These are phyloP conservation scores for Dactylellina cionopaga DNA, from an alignment of 2,329 filamentous ascomycete species.

Conservation along the genomic window DNA sequence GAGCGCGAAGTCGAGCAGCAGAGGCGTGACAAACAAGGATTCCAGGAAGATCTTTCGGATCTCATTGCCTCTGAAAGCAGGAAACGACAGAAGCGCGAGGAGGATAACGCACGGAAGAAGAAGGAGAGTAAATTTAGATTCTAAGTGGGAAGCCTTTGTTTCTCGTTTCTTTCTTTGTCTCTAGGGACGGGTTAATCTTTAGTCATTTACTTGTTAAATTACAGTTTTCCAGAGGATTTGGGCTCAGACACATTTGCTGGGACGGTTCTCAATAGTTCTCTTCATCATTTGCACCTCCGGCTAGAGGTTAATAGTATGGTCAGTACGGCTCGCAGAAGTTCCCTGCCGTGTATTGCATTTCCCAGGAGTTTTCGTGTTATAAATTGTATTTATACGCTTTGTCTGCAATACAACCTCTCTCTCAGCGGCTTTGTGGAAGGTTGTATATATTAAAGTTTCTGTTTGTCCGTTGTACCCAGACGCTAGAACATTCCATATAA, in stretches of 20 bases:
- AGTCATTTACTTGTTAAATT: neutral
- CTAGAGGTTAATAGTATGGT: neutral
- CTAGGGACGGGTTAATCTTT: too few species aligned
- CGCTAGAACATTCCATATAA: neutral
- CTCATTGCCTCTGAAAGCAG: constrained; percentile 95
- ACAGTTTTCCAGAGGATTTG: neutral
- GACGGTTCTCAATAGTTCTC: constrained; percentile 4
- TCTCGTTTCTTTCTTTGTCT: neutral
- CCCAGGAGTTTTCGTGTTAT: neutral
- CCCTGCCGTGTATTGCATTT: too few species aligned
- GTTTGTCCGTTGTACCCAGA: neutral
- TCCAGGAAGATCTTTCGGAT: constrained; percentile 89
- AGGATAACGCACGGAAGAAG: constrained; percentile 77
- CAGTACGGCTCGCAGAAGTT: too few species aligned
- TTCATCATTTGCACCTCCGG: neutral
- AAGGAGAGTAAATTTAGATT: constrained; percentile 66
- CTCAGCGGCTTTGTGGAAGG: too few species aligned
- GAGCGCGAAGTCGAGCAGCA: constrained; percentile 73
- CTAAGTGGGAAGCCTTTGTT: constrained; percentile 33
- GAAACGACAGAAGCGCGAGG: constrained; percentile 88
- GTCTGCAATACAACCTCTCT: too few species aligned
- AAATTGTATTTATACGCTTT: constrained; percentile 8
- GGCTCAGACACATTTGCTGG: constrained; percentile 42
- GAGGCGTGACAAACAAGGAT: constrained; percentile 73
- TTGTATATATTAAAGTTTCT: neutral